Base-by-base conservation (phyloP, 1,284 basidiomycete genomes). In the Sporisorium scitamineum region DNA sequence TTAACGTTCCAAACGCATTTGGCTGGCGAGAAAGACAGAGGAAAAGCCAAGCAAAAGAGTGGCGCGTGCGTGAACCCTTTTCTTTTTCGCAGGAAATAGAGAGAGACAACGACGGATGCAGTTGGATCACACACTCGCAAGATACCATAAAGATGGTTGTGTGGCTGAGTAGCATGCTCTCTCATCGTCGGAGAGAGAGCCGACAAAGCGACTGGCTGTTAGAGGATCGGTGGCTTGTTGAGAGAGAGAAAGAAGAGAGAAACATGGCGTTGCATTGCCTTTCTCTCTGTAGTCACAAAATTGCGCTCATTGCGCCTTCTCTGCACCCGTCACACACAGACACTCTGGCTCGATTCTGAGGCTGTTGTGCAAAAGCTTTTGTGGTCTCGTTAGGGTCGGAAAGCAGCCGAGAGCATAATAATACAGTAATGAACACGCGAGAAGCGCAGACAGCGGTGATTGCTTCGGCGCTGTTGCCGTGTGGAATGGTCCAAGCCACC, bases 11-110 rank as follows among this genome's bases (percentile, higher is more conserved):
- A 48, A 48, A 48, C 48, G 48, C 47, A 48, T 48, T 31, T 48
- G 27, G 47, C n/a, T 16, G n/a, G 16, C 11, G 45, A 37, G 34
- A 14, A 14, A 42, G n/a, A 42, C 3, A 42, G 39, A 42, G 39
- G 14, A 42, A 16, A 18, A 39, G 37, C 18, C 37, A n/a, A 39
- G 16, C 37, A n/a, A 8, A 18, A 32, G 14, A 47, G 27, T 50
- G 48, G 48, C 48, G 48, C 48, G 48, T 50, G 48, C 48, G 48
- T 50, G 48, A 50, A 50, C 48, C 48, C 48, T 48, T 48, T 48
- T 18, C n/a, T 50, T 48, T 48, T 47, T n/a, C n/a, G n/a, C n/a
- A n/a, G n/a, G n/a, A n/a, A n/a, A n/a, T n/a, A 2, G 44, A 5
- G 14, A 27, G 26, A 24, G 13, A 6, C 24, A 47, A 14, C 24